phyloP scores from a whole-genome alignment of 441 rosid species.

The Populus hybrid region DNA sequence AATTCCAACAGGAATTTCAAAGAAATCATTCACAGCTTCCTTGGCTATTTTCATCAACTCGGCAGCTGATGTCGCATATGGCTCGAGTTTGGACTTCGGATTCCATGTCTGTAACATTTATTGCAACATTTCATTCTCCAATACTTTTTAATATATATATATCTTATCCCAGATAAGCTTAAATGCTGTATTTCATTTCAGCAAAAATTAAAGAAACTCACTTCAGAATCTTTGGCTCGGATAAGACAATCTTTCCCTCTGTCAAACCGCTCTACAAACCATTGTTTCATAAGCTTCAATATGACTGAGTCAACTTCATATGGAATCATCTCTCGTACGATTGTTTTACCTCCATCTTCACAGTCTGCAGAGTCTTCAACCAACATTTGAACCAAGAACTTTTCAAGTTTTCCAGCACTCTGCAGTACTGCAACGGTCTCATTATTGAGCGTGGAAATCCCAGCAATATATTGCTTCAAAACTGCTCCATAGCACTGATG shows the following conservation, averaged over 20 bases:
- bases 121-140: slow-evolving; percentile 5
- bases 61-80: slow-evolving; percentile 66
- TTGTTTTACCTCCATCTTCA: slow-evolving; percentile 80
- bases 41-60: slow-evolving; percentile 60
- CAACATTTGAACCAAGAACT: slow-evolving; percentile 78
- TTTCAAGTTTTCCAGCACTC: slow-evolving; percentile 80
- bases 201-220: slow-evolving; percentile 22
- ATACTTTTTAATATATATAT: background rate
- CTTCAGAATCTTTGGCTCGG: slow-evolving; percentile 74
- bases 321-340: slow-evolving; percentile 82
- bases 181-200: background rate
- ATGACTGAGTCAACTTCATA: slow-evolving; percentile 75
- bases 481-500: slow-evolving; percentile 78
- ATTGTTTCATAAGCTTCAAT: slow-evolving; percentile 48
- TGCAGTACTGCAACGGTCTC: slow-evolving; percentile 67
- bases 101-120: slow-evolving; percentile 74
- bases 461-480: slow-evolving; percentile 64
- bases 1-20: slow-evolving; percentile 65
- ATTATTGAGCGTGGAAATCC: slow-evolving; percentile 34
- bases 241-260: slow-evolving; percentile 47
- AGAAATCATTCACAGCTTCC: slow-evolving; percentile 68
- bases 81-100: slow-evolving; percentile 82
- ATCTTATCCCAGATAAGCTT: background rate
- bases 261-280: slow-evolving; percentile 61
- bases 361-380: slow-evolving; percentile 78